Base-by-base conservation (phyloP, 768 basidiomycete species). In the Pleurotus pulmonarius region DNA sequence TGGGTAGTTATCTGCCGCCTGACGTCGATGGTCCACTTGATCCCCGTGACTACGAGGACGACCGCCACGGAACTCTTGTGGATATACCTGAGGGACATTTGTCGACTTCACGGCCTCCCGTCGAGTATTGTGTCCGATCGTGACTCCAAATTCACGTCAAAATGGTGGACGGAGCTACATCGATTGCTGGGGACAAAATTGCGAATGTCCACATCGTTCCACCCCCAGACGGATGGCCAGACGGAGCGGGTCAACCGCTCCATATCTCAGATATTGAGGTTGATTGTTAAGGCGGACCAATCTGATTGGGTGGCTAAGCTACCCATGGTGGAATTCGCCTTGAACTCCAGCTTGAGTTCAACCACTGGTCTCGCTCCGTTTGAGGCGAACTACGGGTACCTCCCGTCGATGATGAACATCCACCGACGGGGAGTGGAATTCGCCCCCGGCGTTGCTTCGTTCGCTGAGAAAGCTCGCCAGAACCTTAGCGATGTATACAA, bases 151-250 rank as follows among this genome's bases (percentile, higher is more conserved):
- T 79, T 77, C 60, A 75, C 67, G 0, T 69, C 68, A 0, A 55
- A 56, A n/a, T 75, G 74, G 60, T 75, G 73, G 73, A 46, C 40
- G 6, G 63, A 58, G 16, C 48, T 68, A 63, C 60, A 67, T 34
- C 38, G 49, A 8, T 18, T 70, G 0, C 15, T 73, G 4, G 69
- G 74, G 1, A 60, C 67, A 0, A 64, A 68, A 29, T 59, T 75
- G 0, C 46, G 64, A 0, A 70, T 77, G 67, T 76, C 64, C 2
- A 73, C 64, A 6, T 70, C 73, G 0, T 77, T 70, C 56, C 77
- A 78, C 52, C 75, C 73, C 0, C 72, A 77, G 49, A 77, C 72
- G 1, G 73, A 77, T 59, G 71, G 73, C 0, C 66, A 65, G 18
- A 62, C 67, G 0, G 65, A 69, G 60, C 55, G 65, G 5, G 65